These are phyloP conservation scores for Fusarium anguioides DNA, from an alignment of 2,329 filamentous ascomycete species.

Conservation along the genomic window DNA sequence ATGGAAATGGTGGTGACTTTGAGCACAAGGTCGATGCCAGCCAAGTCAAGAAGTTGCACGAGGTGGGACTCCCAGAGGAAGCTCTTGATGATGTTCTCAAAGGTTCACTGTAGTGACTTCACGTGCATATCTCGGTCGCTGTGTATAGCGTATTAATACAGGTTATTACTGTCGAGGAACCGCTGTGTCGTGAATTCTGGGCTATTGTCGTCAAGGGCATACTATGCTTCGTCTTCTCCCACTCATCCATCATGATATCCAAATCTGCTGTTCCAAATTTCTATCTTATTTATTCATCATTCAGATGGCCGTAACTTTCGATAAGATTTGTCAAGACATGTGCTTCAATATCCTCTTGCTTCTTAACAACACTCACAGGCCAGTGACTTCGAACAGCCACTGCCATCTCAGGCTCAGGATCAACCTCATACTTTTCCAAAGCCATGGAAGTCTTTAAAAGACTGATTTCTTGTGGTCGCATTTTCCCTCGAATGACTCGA, in stretches of 20 bases:
- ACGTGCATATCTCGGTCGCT: too few relatives aligned
- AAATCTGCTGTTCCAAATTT: accelerated
- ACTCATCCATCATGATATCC: accelerated
- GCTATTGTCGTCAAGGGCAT: too few relatives aligned
- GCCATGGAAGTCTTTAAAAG: conserved; percentile 33
- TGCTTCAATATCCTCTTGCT: conserved; percentile 42
- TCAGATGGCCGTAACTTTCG: conserved; percentile 25
- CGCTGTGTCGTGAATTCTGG: too few relatives aligned
- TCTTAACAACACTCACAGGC: conserved; percentile 47
- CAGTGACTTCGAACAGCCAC: conserved; percentile 47
- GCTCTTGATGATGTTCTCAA: neutral
- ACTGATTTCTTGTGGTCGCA: conserved; percentile 45
- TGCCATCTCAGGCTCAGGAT: conserved; percentile 31
- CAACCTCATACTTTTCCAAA: conserved; percentile 32
- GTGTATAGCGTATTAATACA: too few relatives aligned
- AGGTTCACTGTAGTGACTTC: neutral
- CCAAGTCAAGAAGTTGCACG: neutral
- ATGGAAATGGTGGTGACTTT: too few relatives aligned
- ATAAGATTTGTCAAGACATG: conserved; percentile 42
- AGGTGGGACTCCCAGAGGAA: conserved; percentile 10
- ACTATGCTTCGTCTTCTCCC: too few relatives aligned
- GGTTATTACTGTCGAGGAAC: too few relatives aligned
- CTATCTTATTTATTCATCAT: neutral
- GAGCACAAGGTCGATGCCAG: too few relatives aligned
- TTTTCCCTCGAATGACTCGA: conserved; percentile 49